phyloP scores from a whole-genome alignment of 2,329 filamentous ascomycete genomes.

The Orbilia oligospora region DNA sequence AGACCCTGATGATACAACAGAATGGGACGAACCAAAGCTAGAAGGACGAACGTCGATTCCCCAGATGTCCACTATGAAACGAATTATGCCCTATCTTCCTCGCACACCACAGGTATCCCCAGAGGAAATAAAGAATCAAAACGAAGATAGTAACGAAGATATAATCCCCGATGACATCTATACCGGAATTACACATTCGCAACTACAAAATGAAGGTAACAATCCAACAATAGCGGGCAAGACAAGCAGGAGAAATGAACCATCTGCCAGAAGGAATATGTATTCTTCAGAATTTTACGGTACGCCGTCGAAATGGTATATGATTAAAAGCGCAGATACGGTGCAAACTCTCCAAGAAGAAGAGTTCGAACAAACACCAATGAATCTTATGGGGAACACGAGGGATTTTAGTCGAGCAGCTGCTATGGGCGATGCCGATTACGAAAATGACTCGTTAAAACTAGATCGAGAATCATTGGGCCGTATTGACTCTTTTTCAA shows the following conservation, averaged over 20 bases:
- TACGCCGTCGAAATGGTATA: neutral
- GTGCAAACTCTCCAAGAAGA: neutral
- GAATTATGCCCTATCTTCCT: neutral
- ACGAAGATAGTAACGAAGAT: neutral
- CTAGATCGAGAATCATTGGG: neutral
- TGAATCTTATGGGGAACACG: neutral
- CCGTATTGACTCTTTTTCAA: conserved; percentile 4
- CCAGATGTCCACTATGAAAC: conserved; percentile 4
- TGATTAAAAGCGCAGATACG: neutral
- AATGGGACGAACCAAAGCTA: neutral
- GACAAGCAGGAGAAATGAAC: neutral
- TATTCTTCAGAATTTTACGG: conserved; percentile 8
- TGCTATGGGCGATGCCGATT: neutral
- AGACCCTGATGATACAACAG: neutral
- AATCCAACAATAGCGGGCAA: neutral
- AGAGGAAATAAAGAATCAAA: too few relatives aligned
- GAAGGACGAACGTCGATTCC: neutral
- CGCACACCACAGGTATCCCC: neutral
- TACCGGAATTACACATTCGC: neutral
- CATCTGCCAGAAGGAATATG: conserved; percentile 5
- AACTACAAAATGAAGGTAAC: neutral
- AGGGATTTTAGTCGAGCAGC: neutral
- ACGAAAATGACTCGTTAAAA: neutral
- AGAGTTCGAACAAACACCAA: neutral
- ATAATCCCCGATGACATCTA: conserved; percentile 1